These are phyloP conservation scores for Farysia itapuensis DNA, from an alignment of 1,284 basidiomycete genomes.

Conservation along the genomic window DNA sequence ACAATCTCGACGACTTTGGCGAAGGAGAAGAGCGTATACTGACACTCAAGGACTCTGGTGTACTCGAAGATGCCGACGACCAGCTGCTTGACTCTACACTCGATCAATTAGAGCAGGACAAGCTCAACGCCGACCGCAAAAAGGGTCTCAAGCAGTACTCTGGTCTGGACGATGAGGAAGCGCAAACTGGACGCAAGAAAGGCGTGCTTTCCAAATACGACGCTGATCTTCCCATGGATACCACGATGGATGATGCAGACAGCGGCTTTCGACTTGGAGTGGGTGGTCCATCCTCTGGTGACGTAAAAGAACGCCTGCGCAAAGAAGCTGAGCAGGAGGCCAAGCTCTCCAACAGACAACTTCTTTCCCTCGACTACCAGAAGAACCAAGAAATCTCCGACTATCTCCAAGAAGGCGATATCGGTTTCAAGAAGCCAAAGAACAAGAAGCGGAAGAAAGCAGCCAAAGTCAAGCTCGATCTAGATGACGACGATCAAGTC, in stretches of 20 bases:
- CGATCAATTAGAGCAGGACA: conserved; percentile 77
- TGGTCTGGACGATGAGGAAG: conserved; percentile 92
- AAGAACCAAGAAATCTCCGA: conserved; percentile 82
- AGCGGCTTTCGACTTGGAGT: conserved; percentile 41
- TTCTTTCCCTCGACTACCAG: conserved; percentile 82
- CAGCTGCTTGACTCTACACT: conserved; percentile 92
- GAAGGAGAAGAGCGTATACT: conserved; percentile 93
- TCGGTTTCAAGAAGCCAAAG: conserved; percentile 90
- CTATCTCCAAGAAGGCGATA: conserved; percentile 85
- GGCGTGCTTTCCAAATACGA: conserved; percentile 93
- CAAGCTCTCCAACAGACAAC: conserved; percentile 57
- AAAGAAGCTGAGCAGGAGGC: conserved; percentile 67
- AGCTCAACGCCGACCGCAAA: conserved; percentile 79
- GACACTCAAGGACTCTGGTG: conserved; percentile 89
- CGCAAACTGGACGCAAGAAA: conserved; percentile 70
- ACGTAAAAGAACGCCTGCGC: conserved; percentile 61
- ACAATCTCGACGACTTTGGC: conserved; percentile 76
- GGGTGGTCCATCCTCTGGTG: conserved; percentile 10
- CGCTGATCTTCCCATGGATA: conserved; percentile 72
- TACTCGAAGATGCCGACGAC: conserved; percentile 95
- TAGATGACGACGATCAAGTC: conserved; percentile 62
- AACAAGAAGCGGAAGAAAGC: conserved; percentile 81
- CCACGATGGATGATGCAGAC: not conserved
- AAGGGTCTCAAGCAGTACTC: conserved; percentile 88
- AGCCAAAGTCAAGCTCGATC: conserved; percentile 71